A percentile compares a stretch with the other conserved stretches of the same genome.
Conservation (phyloP, 2,329 filamentous ascomycete species). For the Lachnellula suecica region DNA sequence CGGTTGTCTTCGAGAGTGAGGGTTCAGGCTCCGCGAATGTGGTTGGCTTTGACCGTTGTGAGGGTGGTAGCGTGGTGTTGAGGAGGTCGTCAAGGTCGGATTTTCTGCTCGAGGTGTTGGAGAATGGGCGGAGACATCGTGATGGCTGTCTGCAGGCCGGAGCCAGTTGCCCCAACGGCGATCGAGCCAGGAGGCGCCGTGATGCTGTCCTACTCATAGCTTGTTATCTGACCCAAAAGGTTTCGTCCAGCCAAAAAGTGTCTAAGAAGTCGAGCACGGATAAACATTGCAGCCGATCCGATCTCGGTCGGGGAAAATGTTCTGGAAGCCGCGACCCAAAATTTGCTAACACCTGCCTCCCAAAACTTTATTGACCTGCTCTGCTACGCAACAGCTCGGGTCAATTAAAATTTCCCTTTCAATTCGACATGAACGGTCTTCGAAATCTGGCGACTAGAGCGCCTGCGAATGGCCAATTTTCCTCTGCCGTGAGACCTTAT, state of each 20-base stretch:
- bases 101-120: conserved; percentile 29
- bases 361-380: conserved; percentile 6
- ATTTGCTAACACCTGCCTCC: conserved; percentile 17
- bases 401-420: conserved; percentile 5
- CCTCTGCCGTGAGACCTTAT: conserved; percentile 33
- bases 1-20: too few species aligned
- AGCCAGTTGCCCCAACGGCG: conserved; percentile 16
- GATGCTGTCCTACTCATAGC: conserved; percentile 31
- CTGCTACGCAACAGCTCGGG: conserved; percentile 5
- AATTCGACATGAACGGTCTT: conserved; percentile 30
- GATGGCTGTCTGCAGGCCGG: conserved; percentile 7
- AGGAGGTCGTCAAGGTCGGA: conserved; percentile 14
- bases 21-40: too few species aligned
- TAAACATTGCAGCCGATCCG: conserved; percentile 3
- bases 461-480: conserved; percentile 27
- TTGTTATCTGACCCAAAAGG: conserved; percentile 1
- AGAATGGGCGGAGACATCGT: conserved; percentile 33
- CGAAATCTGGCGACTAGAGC: conserved; percentile 26
- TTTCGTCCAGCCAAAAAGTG: conserved; percentile 6
- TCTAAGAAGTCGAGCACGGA: conserved; percentile 27
- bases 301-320: conserved; percentile 28
- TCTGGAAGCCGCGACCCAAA: conserved; percentile 19
- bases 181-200: conserved; percentile 30
- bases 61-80: not conserved
- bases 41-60: not conserved